A percentile compares a stretch with the other conserved stretches of the same genome.
Evolutionary conservation across 2,329 filamentous ascomycete species (phyloP).

Genomic region (Venturia pyrina): DNA sequence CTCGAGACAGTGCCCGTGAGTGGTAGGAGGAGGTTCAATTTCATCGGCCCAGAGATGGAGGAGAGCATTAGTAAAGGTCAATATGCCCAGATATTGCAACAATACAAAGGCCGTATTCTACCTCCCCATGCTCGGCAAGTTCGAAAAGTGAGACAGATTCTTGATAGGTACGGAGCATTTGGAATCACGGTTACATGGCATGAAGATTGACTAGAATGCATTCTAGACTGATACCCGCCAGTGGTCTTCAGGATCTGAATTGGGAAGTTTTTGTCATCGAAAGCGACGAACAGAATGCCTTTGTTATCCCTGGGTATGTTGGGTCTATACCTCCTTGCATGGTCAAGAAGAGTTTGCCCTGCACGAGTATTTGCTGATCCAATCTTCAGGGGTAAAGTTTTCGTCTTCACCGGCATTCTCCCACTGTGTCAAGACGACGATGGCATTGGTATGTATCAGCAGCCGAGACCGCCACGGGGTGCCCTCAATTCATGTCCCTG

Average conservation of each 20-base stretch:
- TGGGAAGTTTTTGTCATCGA: slow-evolving; percentile 72
- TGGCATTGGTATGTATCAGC: slow-evolving; percentile 35
- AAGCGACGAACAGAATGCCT: slow-evolving; percentile 60
- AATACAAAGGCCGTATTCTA: slow-evolving; percentile 6
- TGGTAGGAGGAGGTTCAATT: slow-evolving; percentile 64
- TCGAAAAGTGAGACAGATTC: slow-evolving; percentile 32
- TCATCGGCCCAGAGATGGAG: slow-evolving; percentile 47
- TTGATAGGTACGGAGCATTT: slow-evolving; percentile 30
- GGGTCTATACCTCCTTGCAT: neutral
- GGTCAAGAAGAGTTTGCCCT: neutral
- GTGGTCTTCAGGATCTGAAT: slow-evolving; percentile 44
- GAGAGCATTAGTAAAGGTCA: slow-evolving; percentile 32
- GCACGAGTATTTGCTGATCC: slow-evolving; percentile 5
- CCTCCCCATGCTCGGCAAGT: neutral
- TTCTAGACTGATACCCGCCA: slow-evolving; percentile 55
- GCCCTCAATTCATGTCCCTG: neutral
- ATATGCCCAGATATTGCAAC: slow-evolving; percentile 1
- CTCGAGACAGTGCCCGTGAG: slow-evolving; percentile 57
- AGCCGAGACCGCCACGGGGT: neutral
- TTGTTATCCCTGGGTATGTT: slow-evolving; percentile 57
- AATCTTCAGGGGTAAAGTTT: slow-evolving; percentile 57
- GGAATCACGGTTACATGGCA: slow-evolving; percentile 30
- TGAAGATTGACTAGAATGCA: slow-evolving; percentile 53
- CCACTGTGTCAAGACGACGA: slow-evolving; percentile 57
- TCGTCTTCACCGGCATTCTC: slow-evolving; percentile 66